Base-by-base conservation (phyloP, 2,329 filamentous ascomycete genomes). In the Aspergillus arachidicola region DNA sequence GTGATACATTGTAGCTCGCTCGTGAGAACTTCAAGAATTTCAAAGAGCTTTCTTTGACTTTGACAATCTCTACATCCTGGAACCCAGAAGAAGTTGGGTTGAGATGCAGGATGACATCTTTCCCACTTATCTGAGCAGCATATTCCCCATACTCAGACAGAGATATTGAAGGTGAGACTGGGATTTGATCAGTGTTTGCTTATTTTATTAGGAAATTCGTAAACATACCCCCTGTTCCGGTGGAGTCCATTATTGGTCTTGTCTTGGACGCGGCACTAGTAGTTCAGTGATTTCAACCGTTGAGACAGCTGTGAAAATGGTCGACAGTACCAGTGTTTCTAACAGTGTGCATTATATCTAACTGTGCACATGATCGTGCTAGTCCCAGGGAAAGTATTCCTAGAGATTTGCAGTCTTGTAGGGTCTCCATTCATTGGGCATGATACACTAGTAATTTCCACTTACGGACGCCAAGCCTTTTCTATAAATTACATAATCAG, bases 91-190 rank as follows among this genome's bases (percentile, higher is more conserved):
- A 72, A 14, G 69, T 63, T 30, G 69, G 67, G 43, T 73, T 69
- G 9, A 73, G 71, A 56, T 78, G 74, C 11, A 79, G 59, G 12
- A 74, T 59, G 12, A 78, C 61, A n/a, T 76, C 73, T 61, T 75
- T 78, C 2, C 68, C 72, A 58, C 67, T 72, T 28, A 72, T 38
- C 12, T 75, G 73, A n/a, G 68, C 67, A 32, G 68, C 73, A 64
- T 69, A 73, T 16, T 69, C 61, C 1, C 74, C 74, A 63, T 74
- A 70, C 30, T 75, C 72, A n/a, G 73, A 75, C 10, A 78, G 38
- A 16, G 64, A 64, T 2, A 75, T 61, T 7, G 69, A 60, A 43
- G 70, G 36, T 2, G 34, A 60, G 2, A 48, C 51, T 66, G 41
- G 59, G 30, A 60, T 23, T 9, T 19, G 11, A 10, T 65, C 38